Evolutionary conservation across 495 filamentous ascomycete species (phyloP), one percentile per base, ranked within the genome.

Genomic region (Xylaria scruposa): DNA sequence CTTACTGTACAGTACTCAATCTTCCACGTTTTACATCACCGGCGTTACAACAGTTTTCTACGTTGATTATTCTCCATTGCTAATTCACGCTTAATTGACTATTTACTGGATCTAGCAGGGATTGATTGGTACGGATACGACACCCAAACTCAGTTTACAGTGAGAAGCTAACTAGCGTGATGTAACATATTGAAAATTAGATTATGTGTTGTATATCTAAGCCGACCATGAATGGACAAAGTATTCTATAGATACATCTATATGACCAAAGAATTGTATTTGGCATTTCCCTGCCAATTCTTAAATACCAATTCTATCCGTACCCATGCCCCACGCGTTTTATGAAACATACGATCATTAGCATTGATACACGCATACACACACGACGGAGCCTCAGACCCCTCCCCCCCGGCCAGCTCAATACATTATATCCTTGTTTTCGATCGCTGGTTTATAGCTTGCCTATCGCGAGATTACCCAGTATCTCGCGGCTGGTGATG

Each of bases 401-500:
- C 9, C 8, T 1, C 2, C 38, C 38, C 38, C 38, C 38, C 9
- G 12, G 38, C 38, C 38, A 42, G 38, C 38, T 13, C 38, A 42
- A 13, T 42, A 17, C 6, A 49, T 49, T 49, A 4, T 49, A 5
- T 19, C n/a, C n/a, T n/a, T 49, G 15, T 5, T 49, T n/a, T 19
- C 1, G 7, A 7, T 49, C 7, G 17, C 19, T 12, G 21, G 12
- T 69, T 40, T 86, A 97, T 64, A 96, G 78, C 88, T 96, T 97
- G 44, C 89, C 88, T 75, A 86, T 82, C 63, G 90, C 77, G 74
- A 94, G 78, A 79, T 97, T 94, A 26, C 73, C 76, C 31, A 93
- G 81, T 88, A 94, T 95, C 84, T 94, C 88, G 42, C 88, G 81
- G 9, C 79, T 92, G 1, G 93, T 97, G 56, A 94, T 82, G 72